phyloP scores from a whole-genome alignment of 106 monocot genomes.

The Allium cepa region DNA sequence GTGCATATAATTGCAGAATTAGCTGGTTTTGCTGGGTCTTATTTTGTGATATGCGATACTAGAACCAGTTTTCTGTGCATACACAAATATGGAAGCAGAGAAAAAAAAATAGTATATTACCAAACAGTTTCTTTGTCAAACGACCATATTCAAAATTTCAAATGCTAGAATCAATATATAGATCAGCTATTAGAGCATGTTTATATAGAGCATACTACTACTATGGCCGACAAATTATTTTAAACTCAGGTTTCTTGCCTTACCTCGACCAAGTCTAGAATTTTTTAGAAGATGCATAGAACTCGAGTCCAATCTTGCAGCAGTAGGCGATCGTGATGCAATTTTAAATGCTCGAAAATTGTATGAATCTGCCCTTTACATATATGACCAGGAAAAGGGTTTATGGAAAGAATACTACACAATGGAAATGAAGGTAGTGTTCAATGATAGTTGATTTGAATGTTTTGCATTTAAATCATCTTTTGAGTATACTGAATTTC shows the following conservation, averaged over 20 bases:
- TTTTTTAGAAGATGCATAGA: conserved; percentile 74
- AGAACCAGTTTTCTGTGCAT: no score
- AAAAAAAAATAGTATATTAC: no score
- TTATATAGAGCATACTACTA: no score
- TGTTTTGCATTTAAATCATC: not conserved
- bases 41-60: no score
- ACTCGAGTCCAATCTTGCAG: conserved; percentile 61
- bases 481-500: conserved; percentile 1
- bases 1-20: no score
- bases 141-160: no score
- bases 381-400: conserved; percentile 36
- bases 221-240: not conserved
- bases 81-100: no score
- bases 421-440: conserved; percentile 59
- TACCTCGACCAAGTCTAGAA: conserved; percentile 70
- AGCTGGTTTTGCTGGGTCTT: no score
- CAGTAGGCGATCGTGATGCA: conserved; percentile 30
- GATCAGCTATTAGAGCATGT: no score
- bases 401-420: conserved; percentile 72
- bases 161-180: no score
- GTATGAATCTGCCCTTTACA: conserved; percentile 53
- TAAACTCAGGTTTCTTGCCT: conserved; percentile 59
- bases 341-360: conserved; percentile 50
- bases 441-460: not conserved
- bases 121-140: no score